Percentiles rank a stretch among this genome's conserved stretches.
Evolutionary conservation across 1,284 basidiomycete genomes (phyloP).

Genomic region (Ceraceosorus guamensis): DNA sequence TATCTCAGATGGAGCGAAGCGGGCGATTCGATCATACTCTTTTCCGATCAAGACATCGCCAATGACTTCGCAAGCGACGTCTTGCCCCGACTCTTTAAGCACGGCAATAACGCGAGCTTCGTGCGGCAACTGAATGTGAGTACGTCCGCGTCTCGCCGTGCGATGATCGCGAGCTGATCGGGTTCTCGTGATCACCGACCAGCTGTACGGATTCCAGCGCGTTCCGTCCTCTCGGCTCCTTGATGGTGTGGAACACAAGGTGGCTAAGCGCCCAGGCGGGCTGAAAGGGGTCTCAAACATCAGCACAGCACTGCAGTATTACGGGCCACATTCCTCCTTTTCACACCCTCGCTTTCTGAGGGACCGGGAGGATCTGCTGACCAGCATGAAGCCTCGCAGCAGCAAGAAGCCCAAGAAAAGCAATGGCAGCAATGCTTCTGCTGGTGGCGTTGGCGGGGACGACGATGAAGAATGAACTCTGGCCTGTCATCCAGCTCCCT

Average conservation of each 20-base stretch:
- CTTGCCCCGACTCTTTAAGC: slow-evolving; percentile 44
- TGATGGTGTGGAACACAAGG: slow-evolving; percentile 36
- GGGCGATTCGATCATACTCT: slow-evolving; percentile 44
- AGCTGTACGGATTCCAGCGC: slow-evolving; percentile 45
- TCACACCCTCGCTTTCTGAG: slow-evolving; percentile 43
- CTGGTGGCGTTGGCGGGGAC: neutral
- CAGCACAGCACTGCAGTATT: slow-evolving; percentile 42
- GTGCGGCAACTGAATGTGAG: slow-evolving; percentile 41
- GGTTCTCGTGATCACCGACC: no score
- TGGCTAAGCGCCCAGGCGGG: slow-evolving; percentile 12
- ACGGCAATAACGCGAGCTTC: slow-evolving; percentile 47
- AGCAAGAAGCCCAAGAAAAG: slow-evolving; percentile 46
- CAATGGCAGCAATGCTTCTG: neutral
- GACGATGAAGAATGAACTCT: no score
- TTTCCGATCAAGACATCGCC: slow-evolving; percentile 38
- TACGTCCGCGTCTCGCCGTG: no score
- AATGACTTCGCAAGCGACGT: slow-evolving; percentile 45
- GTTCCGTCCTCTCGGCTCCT: slow-evolving; percentile 42
- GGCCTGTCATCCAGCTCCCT: no score
- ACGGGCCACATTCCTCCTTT: slow-evolving; percentile 45
- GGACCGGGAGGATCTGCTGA: slow-evolving; percentile 37
- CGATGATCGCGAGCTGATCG: no score
- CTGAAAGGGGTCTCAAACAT: slow-evolving; percentile 13
- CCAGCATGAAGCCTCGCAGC: slow-evolving; percentile 45
- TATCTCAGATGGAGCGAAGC: slow-evolving; percentile 16